A percentile compares a stretch with the other conserved stretches of the same genome.
Conservation (phyloP, 2,329 filamentous ascomycete genomes). For the Endocalyx cinctus region DNA sequence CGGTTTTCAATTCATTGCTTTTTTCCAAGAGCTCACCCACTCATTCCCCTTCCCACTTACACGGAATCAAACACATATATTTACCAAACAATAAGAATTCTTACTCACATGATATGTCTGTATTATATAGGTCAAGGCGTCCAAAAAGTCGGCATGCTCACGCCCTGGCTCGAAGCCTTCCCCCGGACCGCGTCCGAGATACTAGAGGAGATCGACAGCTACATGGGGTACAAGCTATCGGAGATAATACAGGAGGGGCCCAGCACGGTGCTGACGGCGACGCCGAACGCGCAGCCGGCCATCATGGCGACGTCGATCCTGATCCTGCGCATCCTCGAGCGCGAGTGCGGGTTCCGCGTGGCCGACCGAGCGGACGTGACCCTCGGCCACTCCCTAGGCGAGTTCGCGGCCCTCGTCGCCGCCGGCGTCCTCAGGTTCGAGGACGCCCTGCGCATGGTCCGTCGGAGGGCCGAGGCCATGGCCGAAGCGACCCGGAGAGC, state of each 20-base stretch:
- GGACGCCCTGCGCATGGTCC: slow-evolving; percentile 74
- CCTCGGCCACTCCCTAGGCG: slow-evolving; percentile 85
- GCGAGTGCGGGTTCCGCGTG: slow-evolving; percentile 74
- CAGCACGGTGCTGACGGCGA: slow-evolving; percentile 70
- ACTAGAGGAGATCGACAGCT: slow-evolving; percentile 78
- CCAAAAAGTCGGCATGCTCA: slow-evolving; percentile 82
- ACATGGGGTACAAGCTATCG: slow-evolving; percentile 70
- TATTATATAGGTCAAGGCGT: slow-evolving; percentile 81
- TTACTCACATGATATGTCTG: too few relatives aligned
- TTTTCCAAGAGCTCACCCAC: too few relatives aligned
- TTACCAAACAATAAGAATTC: too few relatives aligned
- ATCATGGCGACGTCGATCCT: slow-evolving; percentile 94
- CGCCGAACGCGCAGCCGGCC: slow-evolving; percentile 85
- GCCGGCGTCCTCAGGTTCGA: slow-evolving; percentile 74
- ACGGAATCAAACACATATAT: too few relatives aligned
- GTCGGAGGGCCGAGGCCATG: slow-evolving; percentile 78
- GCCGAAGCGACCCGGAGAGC: slow-evolving; percentile 67
- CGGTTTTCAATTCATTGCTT: too few relatives aligned
- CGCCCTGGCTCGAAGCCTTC: slow-evolving; percentile 82
- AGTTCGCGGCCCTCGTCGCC: slow-evolving; percentile 86
- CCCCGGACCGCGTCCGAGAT: slow-evolving; percentile 71
- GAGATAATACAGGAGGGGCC: slow-evolving; percentile 76
- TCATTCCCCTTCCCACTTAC: too few relatives aligned
- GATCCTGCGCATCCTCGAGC: slow-evolving; percentile 81
- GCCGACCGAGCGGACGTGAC: slow-evolving; percentile 72